A percentile compares a stretch with the other conserved stretches of the same genome.
These are phyloP conservation scores for Sporothrix curviconia DNA, from an alignment of 2,329 filamentous ascomycete species.

Conservation along the genomic window DNA sequence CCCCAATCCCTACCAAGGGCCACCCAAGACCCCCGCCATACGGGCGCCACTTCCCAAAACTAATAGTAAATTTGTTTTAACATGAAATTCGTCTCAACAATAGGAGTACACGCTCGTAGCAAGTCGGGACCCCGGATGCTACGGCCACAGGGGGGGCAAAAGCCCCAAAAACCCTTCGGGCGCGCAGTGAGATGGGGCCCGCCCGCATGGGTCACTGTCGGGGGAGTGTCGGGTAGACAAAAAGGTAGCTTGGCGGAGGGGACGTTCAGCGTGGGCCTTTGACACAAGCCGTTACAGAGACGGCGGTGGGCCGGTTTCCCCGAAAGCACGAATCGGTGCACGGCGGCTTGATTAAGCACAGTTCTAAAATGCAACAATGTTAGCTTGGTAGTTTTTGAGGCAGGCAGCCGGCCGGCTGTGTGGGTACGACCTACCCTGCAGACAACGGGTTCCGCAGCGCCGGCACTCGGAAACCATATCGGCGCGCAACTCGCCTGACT, in stretches of 20 bases:
- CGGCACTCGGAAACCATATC: constrained; percentile 83
- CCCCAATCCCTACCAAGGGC: constrained; percentile 80
- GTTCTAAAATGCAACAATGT: constrained; percentile 54
- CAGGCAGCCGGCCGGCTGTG: too few species aligned
- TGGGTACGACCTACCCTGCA: constrained; percentile 64
- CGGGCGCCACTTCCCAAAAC: constrained; percentile 83
- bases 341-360: constrained; percentile 81
- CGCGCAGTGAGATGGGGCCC: constrained; percentile 46
- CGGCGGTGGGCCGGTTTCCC: constrained; percentile 73
- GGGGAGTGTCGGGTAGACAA: constrained; percentile 41
- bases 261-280: constrained; percentile 61
- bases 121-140: constrained; percentile 56
- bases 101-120: constrained; percentile 45
- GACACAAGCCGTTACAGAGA: constrained; percentile 68
- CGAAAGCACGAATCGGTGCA: constrained; percentile 58
- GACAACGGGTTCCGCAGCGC: constrained; percentile 65
- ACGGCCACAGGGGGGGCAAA: constrained; percentile 78
- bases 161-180: constrained; percentile 64
- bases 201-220: constrained; percentile 51
- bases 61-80: constrained; percentile 25
- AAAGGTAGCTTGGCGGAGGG: constrained; percentile 42
- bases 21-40: constrained; percentile 76
- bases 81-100: not conserved
- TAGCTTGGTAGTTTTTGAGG: not conserved
- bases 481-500: constrained; percentile 69